These are phyloP conservation scores for Dendrostoma leiphaemia DNA, from an alignment of 2,329 filamentous ascomycete species.

Conservation along the genomic window DNA sequence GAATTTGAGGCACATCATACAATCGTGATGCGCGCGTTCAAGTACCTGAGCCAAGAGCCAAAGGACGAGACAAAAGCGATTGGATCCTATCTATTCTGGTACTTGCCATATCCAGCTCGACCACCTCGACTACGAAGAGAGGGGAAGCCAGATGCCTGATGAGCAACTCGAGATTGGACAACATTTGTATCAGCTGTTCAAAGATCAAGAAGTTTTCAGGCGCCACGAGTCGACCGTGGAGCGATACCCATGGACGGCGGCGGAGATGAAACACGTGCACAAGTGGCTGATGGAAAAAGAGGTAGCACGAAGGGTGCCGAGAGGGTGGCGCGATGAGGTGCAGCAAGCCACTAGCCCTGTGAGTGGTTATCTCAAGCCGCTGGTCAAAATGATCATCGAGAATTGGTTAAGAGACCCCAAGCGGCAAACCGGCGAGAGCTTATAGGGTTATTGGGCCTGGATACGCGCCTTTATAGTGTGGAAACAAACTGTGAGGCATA, in stretches of 20 bases:
- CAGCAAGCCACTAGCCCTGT: too few species aligned
- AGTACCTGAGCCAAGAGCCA: constrained; percentile 18
- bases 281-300: constrained; percentile 25
- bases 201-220: constrained; percentile 13
- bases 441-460: too few species aligned
- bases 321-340: too few species aligned
- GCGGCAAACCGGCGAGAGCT: too few species aligned
- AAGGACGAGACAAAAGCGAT: constrained; percentile 18
- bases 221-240: constrained; percentile 20
- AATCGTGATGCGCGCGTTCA: constrained; percentile 22
- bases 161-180: constrained; percentile 22
- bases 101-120: constrained; percentile 21
- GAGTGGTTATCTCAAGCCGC: too few species aligned
- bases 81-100: constrained; percentile 21
- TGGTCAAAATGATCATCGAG: too few species aligned
- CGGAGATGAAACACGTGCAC: constrained; percentile 20
- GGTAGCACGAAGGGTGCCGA: too few species aligned
- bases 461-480: too few species aligned
- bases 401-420: too few species aligned
- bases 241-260: constrained; percentile 13
- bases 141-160: constrained; percentile 13
- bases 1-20: constrained; percentile 26
- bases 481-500: too few species aligned
- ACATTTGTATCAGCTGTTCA: constrained; percentile 23
- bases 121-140: constrained; percentile 20